Evolutionary conservation across 2,329 filamentous ascomycete genomes (phyloP).

Genomic region (Daldinia sp.): DNA sequence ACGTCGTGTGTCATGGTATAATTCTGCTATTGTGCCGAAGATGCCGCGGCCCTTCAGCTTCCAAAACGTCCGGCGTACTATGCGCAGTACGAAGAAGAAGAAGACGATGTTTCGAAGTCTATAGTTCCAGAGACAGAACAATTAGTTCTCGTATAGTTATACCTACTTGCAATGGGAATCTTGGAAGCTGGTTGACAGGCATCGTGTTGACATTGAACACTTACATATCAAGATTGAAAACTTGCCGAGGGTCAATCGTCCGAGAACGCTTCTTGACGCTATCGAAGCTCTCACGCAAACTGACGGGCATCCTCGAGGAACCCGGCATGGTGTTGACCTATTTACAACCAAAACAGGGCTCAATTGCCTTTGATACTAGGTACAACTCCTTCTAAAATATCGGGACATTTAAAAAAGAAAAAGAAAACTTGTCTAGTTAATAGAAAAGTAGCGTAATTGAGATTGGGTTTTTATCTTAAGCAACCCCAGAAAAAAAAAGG

Average conservation of each 20-base stretch:
- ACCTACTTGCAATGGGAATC: too few relatives aligned
- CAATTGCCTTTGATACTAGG: slow-evolving; percentile 18
- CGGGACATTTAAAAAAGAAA: background rate
- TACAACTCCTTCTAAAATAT: background rate
- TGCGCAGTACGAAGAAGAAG: slow-evolving; percentile 84
- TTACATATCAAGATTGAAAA: slow-evolving; percentile 75
- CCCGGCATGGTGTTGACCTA: slow-evolving; percentile 61
- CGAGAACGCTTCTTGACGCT: slow-evolving; percentile 67
- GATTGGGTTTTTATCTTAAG: slow-evolving; percentile 21
- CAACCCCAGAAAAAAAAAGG: slow-evolving; percentile 28
- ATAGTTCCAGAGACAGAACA: background rate
- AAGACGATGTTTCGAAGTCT: slow-evolving; percentile 90
- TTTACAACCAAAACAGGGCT: slow-evolving; percentile 18
- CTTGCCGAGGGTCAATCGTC: slow-evolving; percentile 63
- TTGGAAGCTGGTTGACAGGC: background rate
- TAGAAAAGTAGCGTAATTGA: background rate
- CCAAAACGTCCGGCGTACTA: slow-evolving; percentile 80
- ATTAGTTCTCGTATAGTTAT: slow-evolving; percentile 12
- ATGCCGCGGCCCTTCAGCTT: slow-evolving; percentile 89
- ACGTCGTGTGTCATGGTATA: slow-evolving; percentile 76
- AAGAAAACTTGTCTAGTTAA: background rate
- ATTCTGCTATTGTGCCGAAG: slow-evolving; percentile 77
- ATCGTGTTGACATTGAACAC: slow-evolving; percentile 44
- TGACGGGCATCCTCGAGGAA: slow-evolving; percentile 74
- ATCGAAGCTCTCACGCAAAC: slow-evolving; percentile 72